A percentile compares a stretch with the other conserved stretches of the same genome.
These are phyloP conservation scores for Saccharomycopsis amapae DNA, from an alignment of 805 yeast genomes.

Conservation along the genomic window DNA sequence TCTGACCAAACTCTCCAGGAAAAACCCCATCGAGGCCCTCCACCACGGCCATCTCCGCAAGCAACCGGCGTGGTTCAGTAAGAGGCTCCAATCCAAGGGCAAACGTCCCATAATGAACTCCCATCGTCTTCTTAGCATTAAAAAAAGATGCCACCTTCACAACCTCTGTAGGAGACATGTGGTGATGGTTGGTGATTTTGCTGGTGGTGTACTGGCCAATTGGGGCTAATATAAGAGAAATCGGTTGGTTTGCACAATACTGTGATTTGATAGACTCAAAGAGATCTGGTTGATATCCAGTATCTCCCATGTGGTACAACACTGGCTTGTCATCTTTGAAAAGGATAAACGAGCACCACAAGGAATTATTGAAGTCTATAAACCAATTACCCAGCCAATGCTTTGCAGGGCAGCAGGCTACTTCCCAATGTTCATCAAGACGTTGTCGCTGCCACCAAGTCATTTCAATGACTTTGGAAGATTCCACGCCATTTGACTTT, in stretches of 20 bases:
- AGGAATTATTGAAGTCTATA: conserved; percentile 69
- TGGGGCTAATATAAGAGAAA: conserved; percentile 67
- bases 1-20: conserved; percentile 15
- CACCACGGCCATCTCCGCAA: conserved; percentile 45
- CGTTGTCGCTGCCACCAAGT: conserved; percentile 85
- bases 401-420: conserved; percentile 90
- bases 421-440: conserved; percentile 52
- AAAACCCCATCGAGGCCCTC: conserved; percentile 21
- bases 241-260: conserved; percentile 41
- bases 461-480: conserved; percentile 62
- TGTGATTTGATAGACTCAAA: conserved; percentile 47
- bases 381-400: conserved; percentile 92
- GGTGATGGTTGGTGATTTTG: conserved; percentile 52
- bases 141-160: conserved; percentile 58
- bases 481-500: conserved; percentile 42
- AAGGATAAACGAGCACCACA: conserved; percentile 86
- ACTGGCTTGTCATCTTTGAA: conserved; percentile 61
- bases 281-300: conserved; percentile 76
- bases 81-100: conserved; percentile 82
- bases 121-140: conserved; percentile 56
- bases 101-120: conserved; percentile 97
- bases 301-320: conserved; percentile 90
- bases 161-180: conserved; percentile 76
- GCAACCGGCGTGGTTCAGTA: conserved; percentile 65
- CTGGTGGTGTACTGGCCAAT: conserved; percentile 97